Base-by-base conservation (phyloP, 257 asterid species). In the Petunia axillaris region DNA sequence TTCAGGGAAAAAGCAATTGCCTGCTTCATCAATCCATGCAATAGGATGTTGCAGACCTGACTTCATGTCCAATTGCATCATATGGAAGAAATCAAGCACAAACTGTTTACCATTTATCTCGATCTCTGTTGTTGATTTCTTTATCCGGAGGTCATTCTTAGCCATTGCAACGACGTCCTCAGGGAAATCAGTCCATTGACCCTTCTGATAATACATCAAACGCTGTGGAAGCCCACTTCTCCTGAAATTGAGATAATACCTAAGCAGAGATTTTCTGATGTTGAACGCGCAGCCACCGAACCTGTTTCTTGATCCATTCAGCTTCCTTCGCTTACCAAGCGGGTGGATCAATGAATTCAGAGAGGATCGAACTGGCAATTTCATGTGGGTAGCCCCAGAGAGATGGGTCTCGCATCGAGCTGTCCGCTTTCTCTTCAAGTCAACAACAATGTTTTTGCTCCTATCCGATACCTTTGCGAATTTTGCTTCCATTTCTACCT, bases 11-110 rank as follows among this genome's bases (percentile, higher is more conserved):
- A 90, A 93, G 83, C 98, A 93, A 64, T 84, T 82, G 8, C 94
- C 98, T 53, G 91, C 85, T 70, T 87, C 91, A 87, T 94, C 98
- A 83, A 94, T 90, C 98, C 98, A 94, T 52, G 98, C 97, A 85
- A 94, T 91, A 15, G 96, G 90, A 58, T 85, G 89, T 62, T 70
- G 87, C 77, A 78, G 54, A 75, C 98, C 98, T 3, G 91, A 89
- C 74, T 77, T 73, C 91, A 94, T 71, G 86, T 93, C 96, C 86
- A 89, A 79, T 83, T 71, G 86, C 68, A 84, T 83, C 98, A 93
- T 93, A 77, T 88, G 96, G 82, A 93, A 65, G 80, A 94, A 93
- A 87, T 93, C 98, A 35, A 94, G 88, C 74, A 85, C 85, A 80
- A 88, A 68, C 77, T 52, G 76, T 74, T 82, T 78, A 39, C 88